Percentiles rank a stretch among this genome's conserved stretches.
Conservation (phyloP, 2,329 filamentous ascomycete genomes). For the Paraphoma chrysanthemicola region DNA sequence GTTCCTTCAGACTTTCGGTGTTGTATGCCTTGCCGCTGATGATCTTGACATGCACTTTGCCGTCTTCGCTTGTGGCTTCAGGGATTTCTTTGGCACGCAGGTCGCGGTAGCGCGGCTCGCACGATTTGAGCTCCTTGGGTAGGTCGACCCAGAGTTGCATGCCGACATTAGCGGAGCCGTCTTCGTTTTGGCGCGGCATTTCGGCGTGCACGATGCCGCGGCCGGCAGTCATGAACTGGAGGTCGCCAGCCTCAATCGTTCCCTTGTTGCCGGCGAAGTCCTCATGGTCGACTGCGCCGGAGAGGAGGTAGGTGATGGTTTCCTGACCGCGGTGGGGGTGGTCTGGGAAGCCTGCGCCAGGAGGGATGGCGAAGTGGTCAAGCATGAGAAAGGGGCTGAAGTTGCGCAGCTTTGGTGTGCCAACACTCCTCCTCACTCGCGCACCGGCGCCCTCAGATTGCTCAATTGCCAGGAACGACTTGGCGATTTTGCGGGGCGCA, state of each 20-base stretch:
- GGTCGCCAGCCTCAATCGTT: slow-evolving; percentile 83
- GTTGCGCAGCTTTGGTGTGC: slow-evolving; percentile 81
- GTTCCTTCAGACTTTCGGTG: slow-evolving; percentile 84
- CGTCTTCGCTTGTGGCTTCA: slow-evolving; percentile 71
- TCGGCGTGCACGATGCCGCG: slow-evolving; percentile 92
- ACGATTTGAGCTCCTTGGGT: slow-evolving; percentile 79
- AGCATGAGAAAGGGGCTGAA: slow-evolving; percentile 96
- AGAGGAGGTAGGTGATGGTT: slow-evolving; percentile 88
- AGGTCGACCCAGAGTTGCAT: slow-evolving; percentile 97
- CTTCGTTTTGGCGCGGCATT: slow-evolving; percentile 82
- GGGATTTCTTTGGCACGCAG: slow-evolving; percentile 82
- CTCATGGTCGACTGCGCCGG: slow-evolving; percentile 87
- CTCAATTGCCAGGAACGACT: slow-evolving; percentile 83
- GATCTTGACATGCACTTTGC: slow-evolving; percentile 81
- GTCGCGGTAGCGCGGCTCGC: slow-evolving; percentile 92
- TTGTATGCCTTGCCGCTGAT: slow-evolving; percentile 87
- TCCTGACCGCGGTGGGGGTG: slow-evolving; percentile 86
- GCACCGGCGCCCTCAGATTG: slow-evolving; percentile 90
- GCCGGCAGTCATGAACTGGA: slow-evolving; percentile 98
- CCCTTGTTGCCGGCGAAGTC: slow-evolving; percentile 88
- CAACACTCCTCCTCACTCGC: slow-evolving; percentile 84
- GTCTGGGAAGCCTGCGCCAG: slow-evolving; percentile 88
- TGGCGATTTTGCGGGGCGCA: slow-evolving; percentile 75
- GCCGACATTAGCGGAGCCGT: slow-evolving; percentile 80
- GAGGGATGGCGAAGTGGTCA: slow-evolving; percentile 81